These are phyloP conservation scores for Pistacia integerrima DNA, from an alignment of 345 rosid species.

Conservation along the genomic window DNA sequence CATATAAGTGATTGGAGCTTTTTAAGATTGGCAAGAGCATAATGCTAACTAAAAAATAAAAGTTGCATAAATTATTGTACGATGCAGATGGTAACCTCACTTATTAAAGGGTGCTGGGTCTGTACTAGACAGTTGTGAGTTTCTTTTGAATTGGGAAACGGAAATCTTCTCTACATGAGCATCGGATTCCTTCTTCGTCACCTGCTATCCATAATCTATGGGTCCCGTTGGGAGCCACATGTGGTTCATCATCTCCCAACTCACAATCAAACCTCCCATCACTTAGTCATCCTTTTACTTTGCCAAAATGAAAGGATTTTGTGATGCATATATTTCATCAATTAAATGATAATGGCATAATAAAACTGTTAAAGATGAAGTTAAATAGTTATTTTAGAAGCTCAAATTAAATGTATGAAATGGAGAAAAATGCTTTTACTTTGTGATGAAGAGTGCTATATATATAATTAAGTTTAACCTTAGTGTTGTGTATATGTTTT, in stretches of 20 bases:
- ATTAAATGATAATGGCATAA: no score
- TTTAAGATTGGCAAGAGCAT: neutral
- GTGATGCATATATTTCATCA: no score
- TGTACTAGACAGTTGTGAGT: neutral
- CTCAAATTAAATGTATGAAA: no score
- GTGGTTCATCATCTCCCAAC: neutral
- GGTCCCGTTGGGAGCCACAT: neutral
- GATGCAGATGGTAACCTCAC: neutral
- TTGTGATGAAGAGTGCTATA: no score
- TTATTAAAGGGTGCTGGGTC: neutral
- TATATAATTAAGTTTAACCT: no score
- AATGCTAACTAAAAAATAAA: no score
- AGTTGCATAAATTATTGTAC: neutral
- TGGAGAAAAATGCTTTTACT: no score
- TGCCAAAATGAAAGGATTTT: no score
- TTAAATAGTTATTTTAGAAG: no score
- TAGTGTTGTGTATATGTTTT: no score
- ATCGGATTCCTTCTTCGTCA: slow-evolving; percentile 8
- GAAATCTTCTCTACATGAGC: neutral
- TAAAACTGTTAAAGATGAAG: no score
- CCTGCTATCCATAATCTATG: neutral
- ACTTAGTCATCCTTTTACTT: no score
- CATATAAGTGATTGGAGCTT: neutral
- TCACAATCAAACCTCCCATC: neutral
- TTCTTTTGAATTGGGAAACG: slow-evolving; percentile 7